A percentile compares a stretch with the other conserved stretches of the same genome.
phyloP scores from a whole-genome alignment of 2,329 filamentous ascomycete species.

The Aspergillus nomiae region DNA sequence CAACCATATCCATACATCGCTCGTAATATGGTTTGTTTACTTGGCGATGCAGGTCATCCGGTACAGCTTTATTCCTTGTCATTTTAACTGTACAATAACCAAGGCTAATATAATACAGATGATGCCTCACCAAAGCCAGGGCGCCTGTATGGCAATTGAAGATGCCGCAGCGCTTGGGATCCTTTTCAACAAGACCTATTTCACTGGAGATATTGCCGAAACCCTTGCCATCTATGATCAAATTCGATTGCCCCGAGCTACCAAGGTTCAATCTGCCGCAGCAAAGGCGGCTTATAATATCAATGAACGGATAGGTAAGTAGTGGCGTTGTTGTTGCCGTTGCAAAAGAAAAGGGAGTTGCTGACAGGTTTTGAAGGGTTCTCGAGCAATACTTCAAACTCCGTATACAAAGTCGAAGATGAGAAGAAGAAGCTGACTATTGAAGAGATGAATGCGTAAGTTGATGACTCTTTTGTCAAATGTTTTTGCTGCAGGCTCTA shows the following conservation, averaged over 20 bases:
- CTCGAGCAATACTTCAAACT: slow-evolving; percentile 59
- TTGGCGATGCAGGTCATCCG: slow-evolving; percentile 69
- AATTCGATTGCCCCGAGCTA: slow-evolving; percentile 58
- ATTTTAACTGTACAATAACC: background rate
- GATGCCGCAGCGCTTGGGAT: slow-evolving; percentile 66
- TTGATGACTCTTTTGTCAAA: slow-evolving; percentile 15
- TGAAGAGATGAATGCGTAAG: slow-evolving; percentile 68
- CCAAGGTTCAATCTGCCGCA: slow-evolving; percentile 59
- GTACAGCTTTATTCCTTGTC: slow-evolving; percentile 35
- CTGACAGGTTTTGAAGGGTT: slow-evolving; percentile 52
- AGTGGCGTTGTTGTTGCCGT: background rate
- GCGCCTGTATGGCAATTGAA: slow-evolving; percentile 69
- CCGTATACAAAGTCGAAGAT: slow-evolving; percentile 64
- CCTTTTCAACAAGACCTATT: slow-evolving; percentile 55
- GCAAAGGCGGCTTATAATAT: slow-evolving; percentile 64
- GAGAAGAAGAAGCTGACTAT: slow-evolving; percentile 65
- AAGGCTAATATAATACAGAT: slow-evolving; percentile 43
- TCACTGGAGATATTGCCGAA: slow-evolving; percentile 52
- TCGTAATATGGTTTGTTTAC: slow-evolving; percentile 55
- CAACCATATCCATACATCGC: slow-evolving; percentile 62
- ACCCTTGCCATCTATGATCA: slow-evolving; percentile 54
- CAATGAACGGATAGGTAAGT: slow-evolving; percentile 61
- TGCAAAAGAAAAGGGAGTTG: background rate
- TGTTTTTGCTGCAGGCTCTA: background rate
- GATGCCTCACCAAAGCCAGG: slow-evolving; percentile 71